Evolutionary conservation across 768 basidiomycete species (phyloP).

Genomic region (Suillus decipiens): DNA sequence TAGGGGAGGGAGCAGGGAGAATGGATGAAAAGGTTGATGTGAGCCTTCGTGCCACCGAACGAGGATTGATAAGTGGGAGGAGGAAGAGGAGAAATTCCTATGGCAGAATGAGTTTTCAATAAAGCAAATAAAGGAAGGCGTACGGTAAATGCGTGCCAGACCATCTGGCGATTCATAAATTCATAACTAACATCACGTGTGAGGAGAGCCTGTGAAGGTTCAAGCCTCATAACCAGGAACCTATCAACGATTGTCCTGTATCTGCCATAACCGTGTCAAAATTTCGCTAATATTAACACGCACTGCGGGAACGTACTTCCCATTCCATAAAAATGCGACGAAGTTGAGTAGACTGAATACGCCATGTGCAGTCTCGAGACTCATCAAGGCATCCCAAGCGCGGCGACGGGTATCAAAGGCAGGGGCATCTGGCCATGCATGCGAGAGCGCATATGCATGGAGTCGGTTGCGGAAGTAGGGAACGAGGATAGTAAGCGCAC

Average conservation of each 20-base stretch:
- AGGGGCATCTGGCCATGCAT: constrained; percentile 91
- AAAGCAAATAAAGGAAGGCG: constrained; percentile 28
- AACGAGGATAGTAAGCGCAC: constrained; percentile 67
- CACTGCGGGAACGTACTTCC: constrained; percentile 55
- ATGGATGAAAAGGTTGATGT: constrained; percentile 37
- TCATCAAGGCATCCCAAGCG: constrained; percentile 69
- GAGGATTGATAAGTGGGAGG: constrained; percentile 79
- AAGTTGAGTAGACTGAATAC: constrained; percentile 74
- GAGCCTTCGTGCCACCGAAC: constrained; percentile 60
- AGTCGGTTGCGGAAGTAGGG: constrained; percentile 81
- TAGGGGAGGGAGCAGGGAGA: constrained; percentile 32
- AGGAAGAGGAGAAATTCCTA: constrained; percentile 96
- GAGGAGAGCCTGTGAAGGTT: constrained; percentile 67
- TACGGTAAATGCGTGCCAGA: constrained; percentile 98
- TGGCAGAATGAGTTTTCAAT: constrained; percentile 7
- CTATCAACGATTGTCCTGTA: constrained; percentile 86
- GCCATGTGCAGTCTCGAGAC: constrained; percentile 67
- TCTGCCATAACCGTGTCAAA: constrained; percentile 42
- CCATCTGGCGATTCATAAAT: constrained; percentile 99
- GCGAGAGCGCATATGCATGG: constrained; percentile 73
- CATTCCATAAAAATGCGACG: constrained; percentile 81
- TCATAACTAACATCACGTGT: constrained; percentile 93
- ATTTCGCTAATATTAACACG: constrained; percentile 1
- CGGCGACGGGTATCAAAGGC: constrained; percentile 72
- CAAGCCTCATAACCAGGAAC: constrained; percentile 70